These are phyloP conservation scores for Penicillium pulvis DNA, from an alignment of 495 filamentous ascomycete genomes.

Conservation along the genomic window DNA sequence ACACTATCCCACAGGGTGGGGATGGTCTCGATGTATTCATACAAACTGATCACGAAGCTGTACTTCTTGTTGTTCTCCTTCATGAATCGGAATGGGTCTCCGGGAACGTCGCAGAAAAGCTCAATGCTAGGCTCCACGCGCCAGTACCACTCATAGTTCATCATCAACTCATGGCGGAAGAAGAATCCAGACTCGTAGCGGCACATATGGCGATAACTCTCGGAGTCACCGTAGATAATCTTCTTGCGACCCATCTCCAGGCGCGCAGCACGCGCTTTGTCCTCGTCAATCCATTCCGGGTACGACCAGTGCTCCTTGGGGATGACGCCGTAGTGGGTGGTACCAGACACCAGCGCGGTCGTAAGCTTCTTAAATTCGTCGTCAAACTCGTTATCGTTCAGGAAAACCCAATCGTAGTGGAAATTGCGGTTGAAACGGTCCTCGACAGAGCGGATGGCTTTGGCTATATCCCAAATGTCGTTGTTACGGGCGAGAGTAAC, in stretches of 20 bases:
- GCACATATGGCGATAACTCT: slow-evolving; percentile 93
- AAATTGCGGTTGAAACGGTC: slow-evolving; percentile 96
- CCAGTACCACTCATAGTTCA: slow-evolving; percentile 92
- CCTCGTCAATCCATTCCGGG: slow-evolving; percentile 82
- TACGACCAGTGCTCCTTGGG: slow-evolving; percentile 88
- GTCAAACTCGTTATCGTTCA: slow-evolving; percentile 94
- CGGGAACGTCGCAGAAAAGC: slow-evolving; percentile 81
- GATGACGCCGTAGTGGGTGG: slow-evolving; percentile 83
- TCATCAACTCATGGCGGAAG: slow-evolving; percentile 80
- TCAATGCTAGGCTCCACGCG: slow-evolving; percentile 87
- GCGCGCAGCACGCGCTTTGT: slow-evolving; percentile 76
- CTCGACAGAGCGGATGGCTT: slow-evolving; percentile 92
- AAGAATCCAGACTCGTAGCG: slow-evolving; percentile 93
- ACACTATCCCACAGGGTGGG: slow-evolving; percentile 92
- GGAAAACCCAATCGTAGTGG: slow-evolving; percentile 98
- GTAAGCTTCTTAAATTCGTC: slow-evolving; percentile 91
- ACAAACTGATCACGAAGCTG: slow-evolving; percentile 85
- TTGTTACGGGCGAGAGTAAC: slow-evolving; percentile 91
- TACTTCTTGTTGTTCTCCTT: slow-evolving; percentile 88
- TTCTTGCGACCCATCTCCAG: slow-evolving; percentile 82
- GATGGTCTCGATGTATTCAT: slow-evolving; percentile 95
- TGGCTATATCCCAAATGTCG: slow-evolving; percentile 94
- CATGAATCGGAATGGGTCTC: slow-evolving; percentile 87
- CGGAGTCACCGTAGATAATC: slow-evolving; percentile 93
- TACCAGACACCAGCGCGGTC: slow-evolving; percentile 83